phyloP scores from a whole-genome alignment of 176 grass and related monocot species.

The Rhynchospora breviuscula region DNA sequence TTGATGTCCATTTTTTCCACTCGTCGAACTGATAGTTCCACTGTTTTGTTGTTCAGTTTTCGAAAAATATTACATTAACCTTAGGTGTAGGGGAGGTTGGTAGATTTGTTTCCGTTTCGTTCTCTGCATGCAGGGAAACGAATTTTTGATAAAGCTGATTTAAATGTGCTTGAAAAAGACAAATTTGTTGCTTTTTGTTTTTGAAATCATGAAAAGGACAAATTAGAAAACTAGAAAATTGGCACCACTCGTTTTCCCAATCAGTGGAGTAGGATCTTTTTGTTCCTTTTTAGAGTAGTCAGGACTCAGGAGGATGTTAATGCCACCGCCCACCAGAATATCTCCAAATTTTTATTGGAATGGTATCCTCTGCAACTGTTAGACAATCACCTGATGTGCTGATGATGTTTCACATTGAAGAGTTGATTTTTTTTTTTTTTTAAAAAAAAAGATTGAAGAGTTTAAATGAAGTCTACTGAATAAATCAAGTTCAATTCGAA shows the following conservation, averaged over 20 bases:
- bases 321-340: too few relatives aligned
- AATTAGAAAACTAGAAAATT: background rate
- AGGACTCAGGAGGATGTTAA: too few relatives aligned
- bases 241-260: background rate
- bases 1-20: too few relatives aligned
- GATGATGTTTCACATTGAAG: background rate
- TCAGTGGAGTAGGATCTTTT: background rate
- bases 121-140: slow-evolving; percentile 4
- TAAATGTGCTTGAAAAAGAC: slow-evolving; percentile 5
- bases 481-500: background rate
- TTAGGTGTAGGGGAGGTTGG: too few relatives aligned
- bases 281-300: background rate
- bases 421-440: background rate
- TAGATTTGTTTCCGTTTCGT: too few relatives aligned
- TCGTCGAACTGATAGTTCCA: too few relatives aligned
- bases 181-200: background rate
- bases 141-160: background rate
- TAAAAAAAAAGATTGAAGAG: too few relatives aligned
- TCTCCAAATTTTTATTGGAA: too few relatives aligned
- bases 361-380: too few relatives aligned
- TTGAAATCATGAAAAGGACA: slow-evolving; percentile 2
- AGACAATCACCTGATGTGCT: too few relatives aligned
- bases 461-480: background rate
- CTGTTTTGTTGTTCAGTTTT: too few relatives aligned
- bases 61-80: too few relatives aligned